Evolutionary conservation across 441 rosid genomes (phyloP), one percentile per base, ranked within the genome.

Genomic region (Gossypium davidsonii): DNA sequence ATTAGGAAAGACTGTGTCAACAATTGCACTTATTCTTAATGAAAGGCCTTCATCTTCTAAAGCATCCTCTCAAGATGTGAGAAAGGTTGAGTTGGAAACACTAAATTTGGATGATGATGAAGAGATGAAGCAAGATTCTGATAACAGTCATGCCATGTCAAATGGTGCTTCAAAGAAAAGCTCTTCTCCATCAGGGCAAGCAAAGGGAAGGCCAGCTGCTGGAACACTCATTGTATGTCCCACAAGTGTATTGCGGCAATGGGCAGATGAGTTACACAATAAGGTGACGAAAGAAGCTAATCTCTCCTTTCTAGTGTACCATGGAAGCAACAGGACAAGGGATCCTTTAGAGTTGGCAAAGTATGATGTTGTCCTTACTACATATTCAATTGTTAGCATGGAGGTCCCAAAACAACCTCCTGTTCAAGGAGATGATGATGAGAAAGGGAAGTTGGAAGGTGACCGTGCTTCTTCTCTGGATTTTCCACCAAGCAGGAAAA

Each of bases 221-320:
- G 99, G 99, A 77, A 94, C 99, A 20, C 96, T 94, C 70, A 83
- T 94, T 83, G 99, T 94, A 78, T 94, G 99, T 84, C 99, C 99
- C 51, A 91, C 97, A n/a, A 94, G 99, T 83, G 98, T 94, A 42
- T 77, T 94, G 81, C 89, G 99, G 15, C 99, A 94, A 76, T 94
- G 99, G 99, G 88, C 82, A 9, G 97, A 92, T 26, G 99, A 94
- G 79, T 77, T 94, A 79, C 85, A 76, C n/a, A 89, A 79, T 80
- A 94, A 94, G 84, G 98, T 94, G 68, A 79, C 91, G 2, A 77
- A 77, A 34, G 77, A 88, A 81, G 97, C 90, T 52, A 83, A 79
- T 65, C 86, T 93, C 58, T 74, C 91, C 34, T 90, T 93, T 75
- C 87, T 93, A 23, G 89, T 93, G 55, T 93, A 93, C 80, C 94